A percentile compares a stretch with the other conserved stretches of the same genome.
phyloP scores from a whole-genome alignment of 805 yeast species.

The Candida awuae region DNA sequence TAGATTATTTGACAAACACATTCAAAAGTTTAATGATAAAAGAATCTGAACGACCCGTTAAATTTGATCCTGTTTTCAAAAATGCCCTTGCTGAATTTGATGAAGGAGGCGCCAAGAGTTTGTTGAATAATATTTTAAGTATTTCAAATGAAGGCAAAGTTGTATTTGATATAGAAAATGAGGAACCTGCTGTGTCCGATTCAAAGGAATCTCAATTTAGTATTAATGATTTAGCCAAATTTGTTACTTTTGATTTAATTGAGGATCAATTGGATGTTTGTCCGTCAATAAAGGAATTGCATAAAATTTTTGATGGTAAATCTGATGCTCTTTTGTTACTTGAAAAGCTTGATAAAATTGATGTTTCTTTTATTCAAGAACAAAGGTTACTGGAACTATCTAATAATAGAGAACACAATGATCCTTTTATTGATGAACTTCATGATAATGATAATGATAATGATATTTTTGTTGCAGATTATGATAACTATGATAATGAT shows the following conservation, averaged over 20 bases:
- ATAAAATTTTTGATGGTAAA: background rate
- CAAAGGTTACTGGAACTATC: background rate
- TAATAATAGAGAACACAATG: background rate
- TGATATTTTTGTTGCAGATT: background rate
- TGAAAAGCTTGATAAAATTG: slow-evolving; percentile 17
- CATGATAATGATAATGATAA: background rate
- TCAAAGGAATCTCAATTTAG: background rate
- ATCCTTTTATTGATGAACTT: background rate
- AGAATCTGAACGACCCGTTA: slow-evolving; percentile 40
- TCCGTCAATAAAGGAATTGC: slow-evolving; percentile 5
- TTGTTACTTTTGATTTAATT: slow-evolving; percentile 4
- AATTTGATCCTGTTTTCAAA: slow-evolving; percentile 50
- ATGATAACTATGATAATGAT: slow-evolving; percentile 7
- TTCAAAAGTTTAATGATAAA: slow-evolving; percentile 4
- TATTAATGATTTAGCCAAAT: background rate
- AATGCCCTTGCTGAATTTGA: slow-evolving; percentile 50
- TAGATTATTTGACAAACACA: background rate
- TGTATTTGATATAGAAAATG: slow-evolving; percentile 19
- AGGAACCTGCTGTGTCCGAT: slow-evolving; percentile 2
- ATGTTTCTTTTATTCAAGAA: background rate
- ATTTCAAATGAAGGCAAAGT: slow-evolving; percentile 41
- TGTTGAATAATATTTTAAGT: slow-evolving; percentile 41
- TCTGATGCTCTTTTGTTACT: slow-evolving; percentile 14
- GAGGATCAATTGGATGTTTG: background rate
- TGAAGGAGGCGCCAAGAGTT: slow-evolving; percentile 55